Evolutionary conservation across 1,139 yeast genomes (phyloP), one percentile per base, ranked within the genome.

Genomic region (Suhomyces terraborum): DNA sequence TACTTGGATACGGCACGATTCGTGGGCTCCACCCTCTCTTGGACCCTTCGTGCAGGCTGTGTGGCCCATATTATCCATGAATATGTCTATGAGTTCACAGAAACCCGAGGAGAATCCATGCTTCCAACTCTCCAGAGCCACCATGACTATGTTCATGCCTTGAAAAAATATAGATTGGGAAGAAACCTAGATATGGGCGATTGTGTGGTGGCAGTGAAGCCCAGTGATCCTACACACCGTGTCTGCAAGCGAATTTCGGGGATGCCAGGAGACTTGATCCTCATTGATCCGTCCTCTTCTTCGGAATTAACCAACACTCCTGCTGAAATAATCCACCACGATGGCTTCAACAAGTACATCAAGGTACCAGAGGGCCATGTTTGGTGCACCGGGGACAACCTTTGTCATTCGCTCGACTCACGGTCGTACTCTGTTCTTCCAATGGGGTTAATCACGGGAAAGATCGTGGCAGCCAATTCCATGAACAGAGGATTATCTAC

Each of bases 351-450:
- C 54, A 78, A 79, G 44, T 86, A 67, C 53, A 80, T 88, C 7
- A 68, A 66, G 40, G 84, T 88, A 0, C 95, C 95, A 0, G 79
- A 80, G 42, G 98, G 98, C 3, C 98, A 94, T 63, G 88, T 89
- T 34, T 94, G 98, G 98, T 84, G 91, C 4, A 88, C 97, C 0
- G 99, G 98, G 2, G 98, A 93, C 58, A 93, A 93, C 56, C 62
- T 93, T 43, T 77, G 88, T 29, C 89, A 84, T 52, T 87, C 96
- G n/a, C 67, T 91, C 41, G 99, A 94, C 54, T 88, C 96, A 6
- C 68, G 98, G 50, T 80, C 89, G 0, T 93, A 93, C 59, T 88
- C 93, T 19, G 89, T 84, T 17, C 66, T 93, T 27, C 98, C 98
- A 1, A 74, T 88, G 80, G 98, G 83, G 0, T 67, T 93, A 25